These are phyloP conservation scores for Cercis canadensis DNA, from an alignment of 306 rosid species.

Conservation along the genomic window DNA sequence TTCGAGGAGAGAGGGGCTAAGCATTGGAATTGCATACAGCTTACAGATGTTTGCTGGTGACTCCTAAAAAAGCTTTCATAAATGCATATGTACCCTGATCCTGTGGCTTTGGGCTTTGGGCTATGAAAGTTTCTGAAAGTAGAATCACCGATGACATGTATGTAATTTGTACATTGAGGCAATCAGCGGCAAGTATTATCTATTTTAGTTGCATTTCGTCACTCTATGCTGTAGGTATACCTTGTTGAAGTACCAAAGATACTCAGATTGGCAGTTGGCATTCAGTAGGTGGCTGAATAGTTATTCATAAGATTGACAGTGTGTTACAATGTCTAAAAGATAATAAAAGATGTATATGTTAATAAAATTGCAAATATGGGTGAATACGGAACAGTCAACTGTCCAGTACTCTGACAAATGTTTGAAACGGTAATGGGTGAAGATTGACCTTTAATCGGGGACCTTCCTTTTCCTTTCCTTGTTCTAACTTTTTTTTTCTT, in stretches of 20 bases:
- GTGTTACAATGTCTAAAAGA: constrained; percentile 6
- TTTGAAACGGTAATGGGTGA: neutral
- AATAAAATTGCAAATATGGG: constrained; percentile 21
- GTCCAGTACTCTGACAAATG: neutral
- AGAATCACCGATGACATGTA: constrained; percentile 6
- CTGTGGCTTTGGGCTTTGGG: constrained; percentile 2
- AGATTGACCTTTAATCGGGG: neutral
- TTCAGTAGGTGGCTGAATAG: constrained; percentile 9
- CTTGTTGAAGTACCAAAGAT: constrained; percentile 8
- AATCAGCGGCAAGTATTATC: constrained; percentile 1
- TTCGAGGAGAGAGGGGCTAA: neutral
- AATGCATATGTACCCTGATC: constrained; percentile 21
- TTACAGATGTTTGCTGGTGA: constrained; percentile 18
- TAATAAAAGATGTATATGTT: constrained; percentile 20
- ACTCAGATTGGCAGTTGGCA: neutral
- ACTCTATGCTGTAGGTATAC: constrained; percentile 14
- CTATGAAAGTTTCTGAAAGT: constrained; percentile 13
- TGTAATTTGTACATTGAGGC: constrained; percentile 12
- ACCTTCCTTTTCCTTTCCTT: neutral
- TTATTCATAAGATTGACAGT: neutral
- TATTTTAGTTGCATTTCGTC: constrained; percentile 1
- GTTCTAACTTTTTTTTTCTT: neutral
- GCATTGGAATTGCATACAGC: constrained; percentile 17
- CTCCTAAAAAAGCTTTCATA: constrained; percentile 12
- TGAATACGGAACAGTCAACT: neutral